Evolutionary conservation across 805 yeast species (phyloP).

Genomic region (Monosporozyma solicola): DNA sequence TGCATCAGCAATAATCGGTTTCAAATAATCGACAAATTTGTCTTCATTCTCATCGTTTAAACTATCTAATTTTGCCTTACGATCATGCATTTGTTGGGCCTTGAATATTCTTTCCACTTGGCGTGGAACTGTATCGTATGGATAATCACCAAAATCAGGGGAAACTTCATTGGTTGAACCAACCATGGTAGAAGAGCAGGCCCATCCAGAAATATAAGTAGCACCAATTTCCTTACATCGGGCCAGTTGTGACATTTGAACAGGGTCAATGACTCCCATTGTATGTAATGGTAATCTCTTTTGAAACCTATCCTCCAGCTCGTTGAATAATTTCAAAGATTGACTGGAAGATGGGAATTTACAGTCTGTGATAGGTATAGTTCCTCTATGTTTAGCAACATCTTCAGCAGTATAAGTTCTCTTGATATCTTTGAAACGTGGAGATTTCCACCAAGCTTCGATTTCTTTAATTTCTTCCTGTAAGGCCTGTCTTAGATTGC

Average conservation of each 20-base stretch:
- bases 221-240: conserved; percentile 39
- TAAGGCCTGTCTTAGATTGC: conserved; percentile 12
- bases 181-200: conserved; percentile 46
- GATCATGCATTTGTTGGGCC: conserved; percentile 51
- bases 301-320: conserved; percentile 34
- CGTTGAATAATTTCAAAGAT: conserved; percentile 42
- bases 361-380: conserved; percentile 28
- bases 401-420: conserved; percentile 46
- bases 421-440: conserved; percentile 38
- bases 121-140: conserved; percentile 61
- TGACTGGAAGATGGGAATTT: conserved; percentile 43
- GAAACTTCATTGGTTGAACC: conserved; percentile 51
- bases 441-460: conserved; percentile 42
- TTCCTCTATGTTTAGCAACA: conserved; percentile 47
- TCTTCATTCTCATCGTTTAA: conserved; percentile 16
- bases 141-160: conserved; percentile 63
- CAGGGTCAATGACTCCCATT: conserved; percentile 54
- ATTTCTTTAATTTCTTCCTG: conserved; percentile 31
- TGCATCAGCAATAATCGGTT: conserved; percentile 59
- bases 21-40: conserved; percentile 38
- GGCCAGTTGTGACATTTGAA: conserved; percentile 50
- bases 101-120: conserved; percentile 51
- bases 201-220: conserved; percentile 55
- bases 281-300: conserved; percentile 44
- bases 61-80: conserved; percentile 35